Conservation (phyloP, 108 stramenopile genomes). For the Cyclotella distinguenda region DNA sequence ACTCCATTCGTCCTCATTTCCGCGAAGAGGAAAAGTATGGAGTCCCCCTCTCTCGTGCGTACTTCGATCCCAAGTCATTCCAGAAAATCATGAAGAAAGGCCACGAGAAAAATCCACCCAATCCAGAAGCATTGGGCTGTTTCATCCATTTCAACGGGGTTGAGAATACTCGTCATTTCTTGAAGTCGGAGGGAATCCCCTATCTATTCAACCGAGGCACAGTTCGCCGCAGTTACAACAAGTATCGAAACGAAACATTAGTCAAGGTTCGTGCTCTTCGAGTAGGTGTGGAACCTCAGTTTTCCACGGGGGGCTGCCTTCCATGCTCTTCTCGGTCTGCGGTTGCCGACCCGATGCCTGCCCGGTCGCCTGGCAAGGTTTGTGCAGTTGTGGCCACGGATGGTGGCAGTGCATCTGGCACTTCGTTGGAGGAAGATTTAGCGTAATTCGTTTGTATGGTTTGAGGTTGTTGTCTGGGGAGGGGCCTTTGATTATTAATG, state of each 20-base stretch:
- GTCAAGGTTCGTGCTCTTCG: conserved; percentile 6
- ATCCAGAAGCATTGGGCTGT: conserved; percentile 11
- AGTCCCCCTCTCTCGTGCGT: conserved; percentile 44
- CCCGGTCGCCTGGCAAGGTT: too few species aligned
- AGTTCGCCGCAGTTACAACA: conserved; percentile 7
- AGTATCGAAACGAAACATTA: conserved; percentile 4
- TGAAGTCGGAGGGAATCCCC: neutral
- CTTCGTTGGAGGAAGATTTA: too few species aligned
- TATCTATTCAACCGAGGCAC: neutral
- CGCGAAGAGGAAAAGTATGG: conserved; percentile 44
- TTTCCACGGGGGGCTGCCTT: neutral
- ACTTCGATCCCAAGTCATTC: conserved; percentile 45
- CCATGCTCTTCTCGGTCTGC: conserved; percentile 1
- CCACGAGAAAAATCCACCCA: conserved; percentile 7
- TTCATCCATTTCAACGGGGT: conserved; percentile 9
- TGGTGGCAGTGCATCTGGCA: too few species aligned
- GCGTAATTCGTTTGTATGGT: too few species aligned
- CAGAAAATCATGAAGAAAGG: conserved; percentile 6
- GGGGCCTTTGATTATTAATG: too few species aligned
- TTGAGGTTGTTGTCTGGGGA: too few species aligned
- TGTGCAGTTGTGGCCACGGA: too few species aligned
- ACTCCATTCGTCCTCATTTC: conserved; percentile 45
- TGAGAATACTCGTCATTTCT: neutral
- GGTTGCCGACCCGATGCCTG: neutral
- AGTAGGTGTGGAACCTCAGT: neutral